These are phyloP conservation scores for Mycosphaerella arachidis DNA, from an alignment of 2,329 filamentous ascomycete genomes.

Conservation along the genomic window DNA sequence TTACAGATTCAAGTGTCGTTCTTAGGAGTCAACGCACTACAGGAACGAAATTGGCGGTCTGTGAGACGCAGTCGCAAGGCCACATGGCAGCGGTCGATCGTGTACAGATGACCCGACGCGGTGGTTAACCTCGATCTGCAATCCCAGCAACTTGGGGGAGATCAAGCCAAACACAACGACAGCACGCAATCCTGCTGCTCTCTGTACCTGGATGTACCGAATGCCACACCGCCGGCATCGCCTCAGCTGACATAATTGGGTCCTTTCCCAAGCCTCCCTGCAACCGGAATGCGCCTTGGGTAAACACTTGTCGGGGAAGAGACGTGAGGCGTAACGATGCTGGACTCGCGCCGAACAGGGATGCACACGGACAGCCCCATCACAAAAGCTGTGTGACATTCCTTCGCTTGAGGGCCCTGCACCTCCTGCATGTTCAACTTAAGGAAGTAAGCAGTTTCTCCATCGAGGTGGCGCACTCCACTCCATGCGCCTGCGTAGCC, in stretches of 20 bases:
- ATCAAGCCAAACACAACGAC: conserved; percentile 10
- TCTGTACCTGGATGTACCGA: conserved; percentile 16
- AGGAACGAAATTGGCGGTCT: not conserved
- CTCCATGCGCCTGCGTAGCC: conserved; percentile 6
- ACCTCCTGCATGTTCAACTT: conserved; percentile 6
- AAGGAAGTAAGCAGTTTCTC: conserved; percentile 3
- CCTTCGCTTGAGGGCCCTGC: conserved; percentile 3
- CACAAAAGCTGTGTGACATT: conserved; percentile 8
- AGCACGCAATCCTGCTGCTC: conserved; percentile 4
- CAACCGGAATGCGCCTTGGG: not conserved
- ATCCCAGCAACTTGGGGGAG: conserved; percentile 7
- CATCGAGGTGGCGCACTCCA: not conserved
- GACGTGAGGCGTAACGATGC: conserved; percentile 4
- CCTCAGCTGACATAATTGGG: conserved; percentile 3
- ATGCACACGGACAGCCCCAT: conserved; percentile 4
- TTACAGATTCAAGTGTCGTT: not conserved
- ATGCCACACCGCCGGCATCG: conserved; percentile 11
- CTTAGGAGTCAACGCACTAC: not conserved
- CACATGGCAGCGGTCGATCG: conserved; percentile 6
- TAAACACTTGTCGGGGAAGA: not conserved
- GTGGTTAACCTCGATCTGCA: conserved; percentile 9
- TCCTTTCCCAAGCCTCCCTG: conserved; percentile 10
- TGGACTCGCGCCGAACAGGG: conserved; percentile 7
- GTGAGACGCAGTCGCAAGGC: not conserved
- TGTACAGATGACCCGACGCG: conserved; percentile 11